A percentile compares a stretch with the other conserved stretches of the same genome.
Conservation (phyloP, 441 rosid species). For the Geranium incanum region DNA sequence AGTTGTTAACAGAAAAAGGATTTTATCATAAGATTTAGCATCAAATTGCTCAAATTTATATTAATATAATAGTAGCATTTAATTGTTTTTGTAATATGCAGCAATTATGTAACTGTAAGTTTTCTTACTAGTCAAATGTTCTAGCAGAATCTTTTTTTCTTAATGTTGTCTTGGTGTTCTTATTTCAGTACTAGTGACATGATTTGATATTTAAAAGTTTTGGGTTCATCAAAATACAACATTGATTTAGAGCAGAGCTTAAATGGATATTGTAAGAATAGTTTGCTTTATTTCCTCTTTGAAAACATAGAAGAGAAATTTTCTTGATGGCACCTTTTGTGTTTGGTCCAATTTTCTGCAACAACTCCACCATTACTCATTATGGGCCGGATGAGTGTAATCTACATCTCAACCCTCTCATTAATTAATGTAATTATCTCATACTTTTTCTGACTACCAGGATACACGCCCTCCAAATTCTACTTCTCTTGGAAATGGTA, state of each 20-base stretch:
- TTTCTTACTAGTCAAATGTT: neutral
- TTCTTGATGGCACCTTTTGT: neutral
- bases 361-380: neutral
- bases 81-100: neutral
- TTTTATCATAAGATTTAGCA: neutral
- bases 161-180: neutral
- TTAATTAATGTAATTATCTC: neutral
- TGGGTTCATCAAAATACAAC: neutral
- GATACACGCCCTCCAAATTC: slow-evolving; percentile 57
- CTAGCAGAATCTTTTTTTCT: neutral
- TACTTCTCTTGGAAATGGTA: slow-evolving; percentile 42
- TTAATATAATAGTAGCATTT: neutral
- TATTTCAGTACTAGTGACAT: neutral
- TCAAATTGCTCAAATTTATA: neutral
- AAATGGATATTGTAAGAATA: neutral
- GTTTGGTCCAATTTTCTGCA: neutral
- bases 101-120: neutral
- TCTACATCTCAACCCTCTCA: neutral
- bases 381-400: neutral
- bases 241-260: neutral
- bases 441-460: slow-evolving; percentile 26
- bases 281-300: neutral
- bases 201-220: neutral
- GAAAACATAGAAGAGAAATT: neutral
- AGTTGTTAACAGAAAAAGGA: neutral